Evolutionary conservation across 768 basidiomycete species (phyloP).

Genomic region (Lyophyllum atratum): DNA sequence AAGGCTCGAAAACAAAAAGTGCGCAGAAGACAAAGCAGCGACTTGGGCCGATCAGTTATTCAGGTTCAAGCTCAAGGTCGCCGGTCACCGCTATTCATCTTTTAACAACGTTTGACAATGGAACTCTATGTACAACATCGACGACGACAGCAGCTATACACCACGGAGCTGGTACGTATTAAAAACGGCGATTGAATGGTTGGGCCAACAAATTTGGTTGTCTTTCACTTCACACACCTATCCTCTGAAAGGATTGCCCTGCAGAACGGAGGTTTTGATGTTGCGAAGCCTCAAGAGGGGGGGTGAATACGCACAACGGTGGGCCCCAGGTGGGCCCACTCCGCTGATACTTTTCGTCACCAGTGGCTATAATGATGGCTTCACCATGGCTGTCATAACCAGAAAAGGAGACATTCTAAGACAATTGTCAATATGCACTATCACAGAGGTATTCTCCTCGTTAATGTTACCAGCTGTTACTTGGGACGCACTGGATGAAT

Average conservation of each 20-base stretch:
- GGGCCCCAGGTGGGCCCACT: no score
- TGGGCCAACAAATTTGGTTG: not conserved
- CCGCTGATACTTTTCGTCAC: no score
- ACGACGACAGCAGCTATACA: not conserved
- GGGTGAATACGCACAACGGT: not conserved
- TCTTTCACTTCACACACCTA: not conserved
- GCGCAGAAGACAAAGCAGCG: constrained; percentile 18
- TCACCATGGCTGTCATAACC: not conserved
- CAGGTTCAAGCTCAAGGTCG: constrained; percentile 14
- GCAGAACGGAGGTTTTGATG: not conserved
- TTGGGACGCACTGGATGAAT: no score
- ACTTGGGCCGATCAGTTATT: constrained; percentile 16
- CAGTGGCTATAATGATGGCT: not conserved
- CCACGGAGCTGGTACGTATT: not conserved
- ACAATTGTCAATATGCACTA: not conserved
- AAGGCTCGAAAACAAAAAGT: constrained; percentile 16
- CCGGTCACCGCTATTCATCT: constrained; percentile 8
- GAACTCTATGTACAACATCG: constrained; percentile 4
- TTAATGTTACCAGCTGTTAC: no score
- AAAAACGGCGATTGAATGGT: not conserved
- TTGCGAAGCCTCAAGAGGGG: not conserved
- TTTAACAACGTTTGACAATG: not conserved
- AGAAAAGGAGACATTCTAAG: not conserved
- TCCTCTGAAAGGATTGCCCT: not conserved
- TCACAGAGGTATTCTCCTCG: not conserved